Percentiles rank a stretch among this genome's conserved stretches.
Conservation (phyloP, 2,329 filamentous ascomycete species). For the Microdochium paspali region DNA sequence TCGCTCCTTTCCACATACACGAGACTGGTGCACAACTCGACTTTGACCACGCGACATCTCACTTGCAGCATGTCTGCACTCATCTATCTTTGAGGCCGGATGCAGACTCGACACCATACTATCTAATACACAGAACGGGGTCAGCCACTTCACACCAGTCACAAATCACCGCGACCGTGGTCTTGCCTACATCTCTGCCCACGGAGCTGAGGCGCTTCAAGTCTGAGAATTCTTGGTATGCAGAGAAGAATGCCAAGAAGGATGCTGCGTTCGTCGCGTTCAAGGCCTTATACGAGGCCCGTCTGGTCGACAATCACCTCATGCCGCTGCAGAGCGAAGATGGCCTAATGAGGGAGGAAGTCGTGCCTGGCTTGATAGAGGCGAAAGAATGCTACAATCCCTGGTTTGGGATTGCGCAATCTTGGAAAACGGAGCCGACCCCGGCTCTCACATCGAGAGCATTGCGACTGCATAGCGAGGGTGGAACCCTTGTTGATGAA, state of each 20-base stretch:
- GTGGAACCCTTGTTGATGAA: slow-evolving; percentile 16
- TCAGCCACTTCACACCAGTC: slow-evolving; percentile 11
- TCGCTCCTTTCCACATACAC: slow-evolving; percentile 25
- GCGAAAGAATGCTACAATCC: slow-evolving; percentile 32
- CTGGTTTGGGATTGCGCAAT: slow-evolving; percentile 32
- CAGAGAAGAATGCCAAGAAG: slow-evolving; percentile 62
- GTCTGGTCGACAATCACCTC: slow-evolving; percentile 69
- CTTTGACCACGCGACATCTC: slow-evolving; percentile 62
- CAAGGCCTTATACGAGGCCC: slow-evolving; percentile 54
- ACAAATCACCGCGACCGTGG: slow-evolving; percentile 48
- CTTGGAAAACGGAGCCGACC: slow-evolving; percentile 23
- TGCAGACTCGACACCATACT: slow-evolving; percentile 59
- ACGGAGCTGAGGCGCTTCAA: slow-evolving; percentile 42
- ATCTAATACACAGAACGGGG: slow-evolving; percentile 37
- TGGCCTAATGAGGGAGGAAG: slow-evolving; percentile 28
- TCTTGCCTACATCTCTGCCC: slow-evolving; percentile 64
- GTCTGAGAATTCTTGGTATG: slow-evolving; percentile 52
- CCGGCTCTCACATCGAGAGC: background rate
- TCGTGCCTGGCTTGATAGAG: slow-evolving; percentile 21
- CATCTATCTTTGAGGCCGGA: slow-evolving; percentile 48
- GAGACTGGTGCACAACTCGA: slow-evolving; percentile 55
- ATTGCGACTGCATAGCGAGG: slow-evolving; percentile 23
- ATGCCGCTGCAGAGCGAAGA: slow-evolving; percentile 48
- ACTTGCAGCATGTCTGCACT: slow-evolving; percentile 75
- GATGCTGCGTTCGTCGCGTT: slow-evolving; percentile 83